Percentiles rank a stretch among this genome's conserved stretches.
These are phyloP conservation scores for Macrocystidia cucumis DNA, from an alignment of 1,284 basidiomycete genomes.

Conservation along the genomic window DNA sequence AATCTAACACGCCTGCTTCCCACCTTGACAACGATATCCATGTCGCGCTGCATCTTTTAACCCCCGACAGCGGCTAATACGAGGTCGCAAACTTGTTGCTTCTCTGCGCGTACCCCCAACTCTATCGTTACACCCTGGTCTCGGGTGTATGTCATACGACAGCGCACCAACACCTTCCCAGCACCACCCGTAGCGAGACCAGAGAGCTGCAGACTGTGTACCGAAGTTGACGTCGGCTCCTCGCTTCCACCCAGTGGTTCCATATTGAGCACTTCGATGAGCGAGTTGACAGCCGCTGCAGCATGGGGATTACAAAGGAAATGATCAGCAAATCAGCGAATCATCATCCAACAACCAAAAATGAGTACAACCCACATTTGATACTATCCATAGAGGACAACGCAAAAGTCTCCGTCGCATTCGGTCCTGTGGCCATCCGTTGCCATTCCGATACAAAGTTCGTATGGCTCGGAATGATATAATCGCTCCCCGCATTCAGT, in stretches of 20 bases:
- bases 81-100: constrained; percentile 78
- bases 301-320: constrained; percentile 7
- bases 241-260: constrained; percentile 91
- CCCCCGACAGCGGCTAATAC: constrained; percentile 88
- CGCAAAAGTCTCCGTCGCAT: constrained; percentile 89
- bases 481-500: constrained; percentile 85
- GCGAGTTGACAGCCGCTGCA: constrained; percentile 85
- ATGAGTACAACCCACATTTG: constrained; percentile 51
- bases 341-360: neutral
- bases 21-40: no score
- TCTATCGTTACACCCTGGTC: constrained; percentile 95
- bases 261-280: constrained; percentile 95
- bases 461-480: constrained; percentile 88
- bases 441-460: constrained; percentile 96
- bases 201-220: constrained; percentile 92
- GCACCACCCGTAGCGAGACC: constrained; percentile 86
- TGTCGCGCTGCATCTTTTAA: no score
- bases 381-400: constrained; percentile 90
- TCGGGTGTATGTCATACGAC: constrained; percentile 91
- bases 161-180: constrained; percentile 89
- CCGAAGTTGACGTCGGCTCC: constrained; percentile 70
- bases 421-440: constrained; percentile 68
- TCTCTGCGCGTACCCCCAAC: constrained; percentile 88
- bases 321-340: constrained; percentile 3
- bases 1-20: no score